Evolutionary conservation across 1,284 basidiomycete species (phyloP), one percentile per base, ranked within the genome.

Genomic region (Cryptococcus jaspeensis): DNA sequence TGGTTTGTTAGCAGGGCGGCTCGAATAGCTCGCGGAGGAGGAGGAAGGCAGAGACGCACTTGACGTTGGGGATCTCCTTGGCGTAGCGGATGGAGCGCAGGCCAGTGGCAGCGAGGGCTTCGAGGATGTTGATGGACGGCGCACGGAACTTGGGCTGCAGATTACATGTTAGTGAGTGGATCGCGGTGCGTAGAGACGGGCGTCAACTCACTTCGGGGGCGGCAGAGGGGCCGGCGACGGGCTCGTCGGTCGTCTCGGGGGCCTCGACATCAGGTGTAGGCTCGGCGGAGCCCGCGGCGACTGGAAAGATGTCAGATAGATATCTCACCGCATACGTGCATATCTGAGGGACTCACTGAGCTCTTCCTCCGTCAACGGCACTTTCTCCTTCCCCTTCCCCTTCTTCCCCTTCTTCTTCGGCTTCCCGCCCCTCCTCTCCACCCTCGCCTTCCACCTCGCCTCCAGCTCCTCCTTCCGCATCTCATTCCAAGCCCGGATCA

Each of bases 41-140:
- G 5, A 37, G 13, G 23, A 3, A 20, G 25, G 41, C 23, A 16
- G 6, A 39, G 36, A 67, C 80, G 55, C 59, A 94, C 89, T 87
- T 90, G 60, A 94, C 84, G 39, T 89, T 82, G 0, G 95, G 93
- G 11, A 99, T 94, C 78, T 99, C 95, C 68, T 97, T 94, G 0
- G 95, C 95, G 73, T 99, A 99, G 35, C 95, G 89, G 61, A 99
- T 98, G 3, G 93, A 90, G 12, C 95, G 87, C 23, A 99, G 82
- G 23, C 95, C 95, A 0, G 96, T 99, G 0, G 95, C 95, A 16
- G 92, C 93, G 18, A 99, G 84, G 0, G 94, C 92, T 77, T 99
- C 95, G n/a, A 99, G 82, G 13, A 96, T 82, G 9, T 87, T 86
- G 68, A 94, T 86, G 62, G 85, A 86, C 64, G 86, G 82, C 0